These are phyloP conservation scores for Mucor piriformis DNA, from an alignment of 371 early-diverging fungal species.

Conservation along the genomic window DNA sequence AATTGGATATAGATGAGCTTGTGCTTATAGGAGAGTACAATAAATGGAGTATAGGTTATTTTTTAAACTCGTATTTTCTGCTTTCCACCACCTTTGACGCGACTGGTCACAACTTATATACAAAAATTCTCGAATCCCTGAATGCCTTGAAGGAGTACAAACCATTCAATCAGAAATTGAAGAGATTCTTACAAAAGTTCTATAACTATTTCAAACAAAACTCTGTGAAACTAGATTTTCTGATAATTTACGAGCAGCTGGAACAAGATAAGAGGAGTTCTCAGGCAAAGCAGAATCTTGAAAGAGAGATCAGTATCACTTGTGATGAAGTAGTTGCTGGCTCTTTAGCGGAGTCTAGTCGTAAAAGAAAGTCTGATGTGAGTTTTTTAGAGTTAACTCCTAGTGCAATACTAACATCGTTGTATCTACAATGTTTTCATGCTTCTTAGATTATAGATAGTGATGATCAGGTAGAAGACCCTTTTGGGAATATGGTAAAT, in stretches of 20 bases:
- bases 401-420: not conserved
- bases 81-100: too few species aligned
- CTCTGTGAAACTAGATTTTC: too few species aligned
- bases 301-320: not conserved
- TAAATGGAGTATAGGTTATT: too few species aligned
- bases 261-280: not conserved
- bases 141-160: too few species aligned
- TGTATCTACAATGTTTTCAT: not conserved
- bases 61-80: not conserved
- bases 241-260: not conserved
- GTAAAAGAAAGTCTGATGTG: not conserved
- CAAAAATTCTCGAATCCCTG: too few species aligned
- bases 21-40: too few species aligned
- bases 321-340: not conserved
- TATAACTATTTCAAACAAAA: too few species aligned
- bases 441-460: not conserved
- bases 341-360: not conserved
- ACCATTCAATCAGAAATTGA: too few species aligned
- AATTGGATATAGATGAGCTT: too few species aligned
- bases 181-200: not conserved
- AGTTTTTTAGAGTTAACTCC: not conserved
- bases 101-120: not conserved
- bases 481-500: not conserved
- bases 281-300: not conserved
- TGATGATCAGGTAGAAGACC: not conserved